Base-by-base conservation (phyloP, 1,284 basidiomycete species). In the Trametes pubescens region DNA sequence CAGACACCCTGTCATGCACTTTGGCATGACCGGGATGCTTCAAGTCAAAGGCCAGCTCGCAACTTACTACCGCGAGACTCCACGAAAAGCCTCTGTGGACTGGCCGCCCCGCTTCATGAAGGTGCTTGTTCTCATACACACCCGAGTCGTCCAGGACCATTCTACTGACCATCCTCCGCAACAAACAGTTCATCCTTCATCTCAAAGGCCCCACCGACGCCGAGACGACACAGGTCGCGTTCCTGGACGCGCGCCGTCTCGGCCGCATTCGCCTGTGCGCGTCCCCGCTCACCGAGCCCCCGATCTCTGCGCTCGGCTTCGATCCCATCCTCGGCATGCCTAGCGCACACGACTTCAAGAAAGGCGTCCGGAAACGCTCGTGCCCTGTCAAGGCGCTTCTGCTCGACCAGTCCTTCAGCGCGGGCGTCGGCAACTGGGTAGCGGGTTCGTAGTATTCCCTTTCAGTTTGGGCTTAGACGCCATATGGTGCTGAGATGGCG, bases 81-180 rank as follows among this genome's bases (percentile, higher is more conserved):
- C 86, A 2, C 82, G 82, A 59, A 82, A 84, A 48, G 76, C 77
- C 5, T 75, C 79, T 3, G 78, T 80, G 6, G 78, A 80, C 13
- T 95, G 94, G 94, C 93, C 94, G n/a, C 92, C 93, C 10, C 82
- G 83, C 24, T 92, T 88, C 74, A 83, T 86, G 78, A 94, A 92
- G 81, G 91, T 89, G 46, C 1, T 3, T 32, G 29, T 32, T 21
- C 62, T 29, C 59, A 2, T 29, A 22, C 21, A 16, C 24, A 49
- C 44, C 35, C 44, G 9, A 37, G 13, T 26, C 8, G 18, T 14
- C 47, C 9, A 24, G 4, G 16, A 9, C 16, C 29, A 2, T 26
- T 16, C 16, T 38, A 11, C 21, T 24, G 9, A 26, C 14, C 1
- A 8, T 13, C n/a, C 22, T 6, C 51, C 34, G 13, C 40, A 38